Evolutionary conservation across 1,284 basidiomycete genomes (phyloP), one percentile per base, ranked within the genome.

Genomic region (Microstroma glucosiphilum): DNA sequence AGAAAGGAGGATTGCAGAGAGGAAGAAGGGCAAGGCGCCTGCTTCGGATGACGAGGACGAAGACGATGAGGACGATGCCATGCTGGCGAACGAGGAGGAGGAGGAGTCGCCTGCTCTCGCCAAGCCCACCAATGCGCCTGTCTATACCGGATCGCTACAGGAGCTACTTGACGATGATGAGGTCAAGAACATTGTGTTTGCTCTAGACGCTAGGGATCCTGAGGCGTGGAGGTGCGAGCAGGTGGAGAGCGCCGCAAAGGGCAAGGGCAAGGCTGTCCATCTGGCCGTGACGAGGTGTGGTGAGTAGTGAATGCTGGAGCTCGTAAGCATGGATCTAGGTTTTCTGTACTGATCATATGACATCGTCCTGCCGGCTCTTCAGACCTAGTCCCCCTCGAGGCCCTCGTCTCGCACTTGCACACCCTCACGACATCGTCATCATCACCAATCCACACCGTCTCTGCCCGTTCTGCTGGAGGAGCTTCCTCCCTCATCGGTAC

Each of bases 181-280:
- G 17, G 26, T 76, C 64, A 66, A 68, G 57, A 67, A 69, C 15
- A 53, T 75, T 9, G 65, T 77, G 7, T 58, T 67, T 6, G 60
- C 69, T 1, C 60, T 77, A 30, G 75, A 77, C 51, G 75, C 75
- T 3, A 66, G 75, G 43, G 73, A 75, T 53, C 73, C 75, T 1
- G 60, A 66, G 53, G 67, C 65, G 37, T 77, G 74, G 67, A 67
- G 69, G 12, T 69, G 66, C 42, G 61, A 68, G 9, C 68, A 68
- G 68, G 62, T 77, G 54, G 73, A 75, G 64, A n/a, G 59, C 6
- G 13, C 25, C 25, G 48, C 37, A 62, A 55, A 46, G 68, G n/a
- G 26, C 26, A 66, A 66, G 60, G 55, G 58, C 57, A 69, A 68
- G 59, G 17, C 17, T 23, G 56, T 15, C 4, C 17, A 23, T n/a